phyloP scores from a whole-genome alignment of 1,284 basidiomycete species.

The Agroathelia rolfsii region DNA sequence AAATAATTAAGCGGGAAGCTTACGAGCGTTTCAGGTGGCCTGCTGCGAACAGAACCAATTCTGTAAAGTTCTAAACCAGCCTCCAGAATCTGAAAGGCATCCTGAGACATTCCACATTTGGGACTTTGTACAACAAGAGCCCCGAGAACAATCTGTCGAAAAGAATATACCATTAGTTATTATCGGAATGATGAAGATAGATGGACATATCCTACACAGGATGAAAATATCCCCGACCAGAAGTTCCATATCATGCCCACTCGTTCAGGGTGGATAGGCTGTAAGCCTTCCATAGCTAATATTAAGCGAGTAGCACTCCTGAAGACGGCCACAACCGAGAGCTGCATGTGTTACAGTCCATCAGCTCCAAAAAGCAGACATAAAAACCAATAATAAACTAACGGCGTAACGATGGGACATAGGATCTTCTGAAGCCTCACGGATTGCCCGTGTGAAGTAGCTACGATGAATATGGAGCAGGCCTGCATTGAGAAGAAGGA shows the following conservation, averaged over 20 bases:
- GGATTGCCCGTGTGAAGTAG: slow-evolving; percentile 39
- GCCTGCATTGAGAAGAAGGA: too few species aligned
- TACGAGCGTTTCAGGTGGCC: slow-evolving; percentile 32
- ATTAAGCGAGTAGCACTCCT: slow-evolving; percentile 34
- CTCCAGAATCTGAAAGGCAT: slow-evolving; percentile 31
- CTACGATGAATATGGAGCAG: slow-evolving; percentile 42
- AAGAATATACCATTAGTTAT: slow-evolving; percentile 1
- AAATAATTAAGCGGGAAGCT: slow-evolving; percentile 8
- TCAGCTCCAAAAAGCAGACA: too few species aligned
- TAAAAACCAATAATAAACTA: too few species aligned
- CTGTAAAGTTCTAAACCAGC: slow-evolving; percentile 29
- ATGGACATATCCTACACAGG: slow-evolving; percentile 30
- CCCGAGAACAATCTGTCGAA: slow-evolving; percentile 32
- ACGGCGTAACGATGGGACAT: slow-evolving; percentile 34
- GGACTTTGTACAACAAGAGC: slow-evolving; percentile 37
- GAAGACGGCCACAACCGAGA: slow-evolving; percentile 36
- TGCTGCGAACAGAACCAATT: slow-evolving; percentile 28
- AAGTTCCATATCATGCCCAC: slow-evolving; percentile 35
- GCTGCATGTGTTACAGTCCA: too few species aligned
- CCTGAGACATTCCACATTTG: slow-evolving; percentile 28
- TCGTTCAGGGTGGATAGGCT: slow-evolving; percentile 25
- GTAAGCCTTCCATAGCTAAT: slow-evolving; percentile 28
- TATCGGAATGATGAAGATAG: background rate
- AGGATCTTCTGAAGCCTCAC: slow-evolving; percentile 29
- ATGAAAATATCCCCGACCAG: slow-evolving; percentile 40